Base-by-base conservation (phyloP, 192 early-diverging fungal species). In the Thoreauomyces humboldtii region DNA sequence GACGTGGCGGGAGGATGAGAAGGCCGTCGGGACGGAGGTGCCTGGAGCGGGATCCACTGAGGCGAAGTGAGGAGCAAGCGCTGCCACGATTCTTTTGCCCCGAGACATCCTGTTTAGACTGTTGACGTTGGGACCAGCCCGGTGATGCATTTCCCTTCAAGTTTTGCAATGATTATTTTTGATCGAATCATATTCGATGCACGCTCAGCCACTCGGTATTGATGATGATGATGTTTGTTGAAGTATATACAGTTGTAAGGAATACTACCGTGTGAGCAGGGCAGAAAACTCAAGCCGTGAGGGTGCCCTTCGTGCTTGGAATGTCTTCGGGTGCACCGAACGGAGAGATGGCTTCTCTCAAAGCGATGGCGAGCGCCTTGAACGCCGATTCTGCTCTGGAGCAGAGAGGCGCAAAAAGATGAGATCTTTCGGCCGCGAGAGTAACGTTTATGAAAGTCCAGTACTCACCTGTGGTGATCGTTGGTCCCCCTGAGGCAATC, bases 281-380 rank as follows among this genome's bases (percentile, higher is more conserved):
- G n/a, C n/a, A n/a, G n/a, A n/a, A n/a, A n/a, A n/a, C n/a, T n/a
- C n/a, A 52, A 15, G 50, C 50, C 5, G 50, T 25, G 5, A 83
- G 57, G 1, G 73, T 75, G 3, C 97, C 97, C 79, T 99, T 99
- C 7, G 95, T 98, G 61, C 90, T 93, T 0, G 97, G 97, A 22
- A 86, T 72, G n/a, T 98, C 86, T 57, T 89, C 88, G 36, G 90
- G 86, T 9, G 85, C 80, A 1, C 97, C 95, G 9, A 93, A 94
- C 42, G 78, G 81, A 19, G 88, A 79, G n/a, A 91, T 77, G 2
- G 97, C 97, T 61, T 92, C 88, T 24, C 90, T 72, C 24, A 99
- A 60, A 12, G 97, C 97, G 21, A 98, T 86, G n/a, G 97, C 97
- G 33, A 94, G 78, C 0, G 96, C 93, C 78, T 99, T 99, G 84